Evolutionary conservation across 2,329 filamentous ascomycete species (phyloP).

Genomic region (Colletotrichum aenigma): DNA sequence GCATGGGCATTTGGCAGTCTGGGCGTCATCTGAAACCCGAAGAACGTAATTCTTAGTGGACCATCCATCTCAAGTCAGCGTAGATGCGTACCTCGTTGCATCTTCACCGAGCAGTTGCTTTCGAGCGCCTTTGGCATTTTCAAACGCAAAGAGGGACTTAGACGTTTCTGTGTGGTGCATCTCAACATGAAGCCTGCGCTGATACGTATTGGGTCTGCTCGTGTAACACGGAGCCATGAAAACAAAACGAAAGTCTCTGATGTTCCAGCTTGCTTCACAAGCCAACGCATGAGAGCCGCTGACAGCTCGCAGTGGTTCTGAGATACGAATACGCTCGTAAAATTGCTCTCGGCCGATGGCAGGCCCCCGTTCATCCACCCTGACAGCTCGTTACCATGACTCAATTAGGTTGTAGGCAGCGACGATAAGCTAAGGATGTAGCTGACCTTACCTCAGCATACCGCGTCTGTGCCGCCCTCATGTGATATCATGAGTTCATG

Average conservation of each 20-base stretch:
- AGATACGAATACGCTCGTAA: not conserved
- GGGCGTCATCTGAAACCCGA: not conserved
- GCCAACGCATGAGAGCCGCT: not conserved
- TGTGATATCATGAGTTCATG: not conserved
- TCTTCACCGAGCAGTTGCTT: not conserved
- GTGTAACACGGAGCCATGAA: not conserved
- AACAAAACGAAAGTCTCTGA: not conserved
- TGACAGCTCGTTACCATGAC: not conserved
- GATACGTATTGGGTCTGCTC: not conserved
- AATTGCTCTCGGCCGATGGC: not conserved
- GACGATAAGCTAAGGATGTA: not conserved
- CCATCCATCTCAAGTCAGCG: not conserved
- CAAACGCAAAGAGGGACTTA: not conserved
- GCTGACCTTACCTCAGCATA: not conserved
- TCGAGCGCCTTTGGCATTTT: rapidly evolving
- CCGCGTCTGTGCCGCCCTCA: not conserved
- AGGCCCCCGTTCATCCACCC: not conserved
- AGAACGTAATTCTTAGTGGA: not conserved
- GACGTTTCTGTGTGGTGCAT: not conserved
- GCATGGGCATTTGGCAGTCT: not conserved
- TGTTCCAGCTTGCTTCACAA: not conserved
- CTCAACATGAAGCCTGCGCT: not conserved
- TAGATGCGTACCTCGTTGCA: not conserved
- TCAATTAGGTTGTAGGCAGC: not conserved
- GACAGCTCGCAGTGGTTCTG: not conserved